Evolutionary conservation across 1,139 yeast species (phyloP).

Genomic region (Nakaseomyces bracarensis): DNA sequence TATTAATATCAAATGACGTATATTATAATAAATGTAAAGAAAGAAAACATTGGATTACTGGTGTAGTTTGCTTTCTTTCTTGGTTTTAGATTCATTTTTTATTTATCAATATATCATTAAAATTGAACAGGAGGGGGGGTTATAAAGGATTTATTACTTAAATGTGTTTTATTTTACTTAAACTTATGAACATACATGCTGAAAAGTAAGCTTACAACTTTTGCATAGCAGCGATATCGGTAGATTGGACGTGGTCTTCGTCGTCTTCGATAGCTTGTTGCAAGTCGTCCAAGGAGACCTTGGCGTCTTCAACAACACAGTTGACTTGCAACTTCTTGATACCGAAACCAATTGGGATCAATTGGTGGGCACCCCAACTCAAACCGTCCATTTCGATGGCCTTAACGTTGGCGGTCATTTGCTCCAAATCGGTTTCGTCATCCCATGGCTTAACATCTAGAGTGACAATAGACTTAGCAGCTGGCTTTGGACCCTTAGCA

Average conservation of each 20-base stretch:
- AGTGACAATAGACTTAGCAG: constrained; percentile 96
- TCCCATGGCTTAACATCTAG: constrained; percentile 99
- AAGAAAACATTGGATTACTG: too few species aligned
- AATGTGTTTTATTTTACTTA: background rate
- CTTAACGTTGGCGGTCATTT: constrained; percentile 80
- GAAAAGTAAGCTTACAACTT: constrained; percentile 56
- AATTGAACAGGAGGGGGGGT: background rate
- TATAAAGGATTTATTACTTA: background rate
- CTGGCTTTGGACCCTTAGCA: constrained; percentile 93
- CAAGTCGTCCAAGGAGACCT: constrained; percentile 87
- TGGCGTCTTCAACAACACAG: constrained; percentile 95
- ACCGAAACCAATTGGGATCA: constrained; percentile 97
- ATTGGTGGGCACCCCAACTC: constrained; percentile 96
- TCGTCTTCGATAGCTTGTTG: constrained; percentile 81
- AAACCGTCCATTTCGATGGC: constrained; percentile 83
- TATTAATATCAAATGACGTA: too few species aligned
- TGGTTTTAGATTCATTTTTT: too few species aligned
- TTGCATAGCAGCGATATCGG: constrained; percentile 97
- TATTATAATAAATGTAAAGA: too few species aligned
- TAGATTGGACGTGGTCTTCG: constrained; percentile 98
- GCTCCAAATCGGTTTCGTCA: constrained; percentile 93
- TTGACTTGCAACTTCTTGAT: constrained; percentile 98
- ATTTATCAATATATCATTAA: constrained; percentile 1
- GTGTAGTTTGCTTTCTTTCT: too few species aligned
- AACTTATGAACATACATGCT: constrained; percentile 4